These are phyloP conservation scores for Xylaria sp. DNA, from an alignment of 2,329 filamentous ascomycete genomes.

Conservation along the genomic window DNA sequence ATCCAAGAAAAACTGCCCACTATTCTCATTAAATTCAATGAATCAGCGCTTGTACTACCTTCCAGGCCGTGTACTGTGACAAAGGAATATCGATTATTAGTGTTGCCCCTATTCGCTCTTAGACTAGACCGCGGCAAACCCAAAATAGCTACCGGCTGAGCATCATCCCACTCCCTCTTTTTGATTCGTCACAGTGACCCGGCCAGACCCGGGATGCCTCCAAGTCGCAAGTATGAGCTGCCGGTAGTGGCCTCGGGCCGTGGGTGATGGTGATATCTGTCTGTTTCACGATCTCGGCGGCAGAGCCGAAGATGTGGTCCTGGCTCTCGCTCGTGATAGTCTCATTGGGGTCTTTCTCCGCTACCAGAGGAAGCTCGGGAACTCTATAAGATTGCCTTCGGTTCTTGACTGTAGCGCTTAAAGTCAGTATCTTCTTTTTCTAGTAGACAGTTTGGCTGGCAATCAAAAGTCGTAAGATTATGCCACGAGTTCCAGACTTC, in stretches of 20 bases:
- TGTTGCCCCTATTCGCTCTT: neutral
- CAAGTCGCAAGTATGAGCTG: neutral
- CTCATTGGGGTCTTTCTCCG: neutral
- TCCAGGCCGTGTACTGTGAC: too few relatives aligned
- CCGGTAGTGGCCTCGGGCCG: too few relatives aligned
- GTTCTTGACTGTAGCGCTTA: neutral
- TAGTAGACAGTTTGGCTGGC: too few relatives aligned
- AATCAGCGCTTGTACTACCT: too few relatives aligned
- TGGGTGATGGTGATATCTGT: conserved; percentile 10
- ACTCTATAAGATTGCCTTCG: neutral
- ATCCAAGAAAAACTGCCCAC: too few relatives aligned
- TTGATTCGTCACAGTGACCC: neutral
- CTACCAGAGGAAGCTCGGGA: neutral
- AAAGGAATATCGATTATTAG: neutral
- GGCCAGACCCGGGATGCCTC: neutral
- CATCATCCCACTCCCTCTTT: neutral
- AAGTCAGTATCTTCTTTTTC: too few relatives aligned
- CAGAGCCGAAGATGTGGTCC: neutral
- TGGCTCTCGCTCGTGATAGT: neutral
- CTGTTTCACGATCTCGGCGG: conserved; percentile 8
- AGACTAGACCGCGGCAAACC: neutral
- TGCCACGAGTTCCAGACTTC: too few relatives aligned
- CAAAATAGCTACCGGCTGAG: neutral
- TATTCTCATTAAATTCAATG: too few relatives aligned
- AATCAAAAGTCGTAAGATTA: too few relatives aligned